These are phyloP conservation scores for Pterothamnion heteromorphum DNA, from an alignment of 31 red algal genomes.

Conservation along the genomic window DNA sequence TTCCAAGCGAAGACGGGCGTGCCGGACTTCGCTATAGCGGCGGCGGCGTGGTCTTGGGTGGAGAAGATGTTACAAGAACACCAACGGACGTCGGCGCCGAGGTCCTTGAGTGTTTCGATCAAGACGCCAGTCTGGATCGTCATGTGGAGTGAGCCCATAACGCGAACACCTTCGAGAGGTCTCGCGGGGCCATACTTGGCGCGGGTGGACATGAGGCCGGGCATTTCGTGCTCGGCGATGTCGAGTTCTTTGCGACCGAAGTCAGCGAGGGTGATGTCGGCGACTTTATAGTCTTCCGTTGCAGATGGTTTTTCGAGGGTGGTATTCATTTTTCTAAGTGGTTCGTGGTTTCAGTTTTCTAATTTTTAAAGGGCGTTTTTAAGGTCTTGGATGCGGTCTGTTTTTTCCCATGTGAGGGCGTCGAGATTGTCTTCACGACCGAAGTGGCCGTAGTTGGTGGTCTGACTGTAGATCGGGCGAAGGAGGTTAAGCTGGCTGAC, in stretches of 20 bases:
- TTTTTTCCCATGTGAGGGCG: background rate
- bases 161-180: slow-evolving; percentile 72
- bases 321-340: background rate
- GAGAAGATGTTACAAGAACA: slow-evolving; percentile 99
- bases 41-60: slow-evolving; percentile 97
- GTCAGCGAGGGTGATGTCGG: slow-evolving; percentile 82
- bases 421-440: slow-evolving; percentile 68
- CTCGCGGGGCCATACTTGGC: slow-evolving; percentile 68
- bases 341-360: background rate
- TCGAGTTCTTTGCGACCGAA: slow-evolving; percentile 88
- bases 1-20: slow-evolving; percentile 95
- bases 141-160: slow-evolving; percentile 98
- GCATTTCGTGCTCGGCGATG: slow-evolving; percentile 94
- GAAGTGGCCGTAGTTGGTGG: slow-evolving; percentile 95
- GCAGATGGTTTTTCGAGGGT: background rate
- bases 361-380: background rate
- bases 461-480: slow-evolving; percentile 88
- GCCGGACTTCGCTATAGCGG: slow-evolving; percentile 64
- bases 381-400: background rate
- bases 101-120: slow-evolving; percentile 94
- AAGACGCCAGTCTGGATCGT: slow-evolving; percentile 98
- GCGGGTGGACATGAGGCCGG: slow-evolving; percentile 79
- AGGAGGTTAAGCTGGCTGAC: slow-evolving; percentile 90
- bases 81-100: slow-evolving; percentile 92
- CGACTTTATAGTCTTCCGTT: slow-evolving; percentile 83